These are phyloP conservation scores for Tetracladium maxilliforme DNA, from an alignment of 2,329 filamentous ascomycete species.

Conservation along the genomic window DNA sequence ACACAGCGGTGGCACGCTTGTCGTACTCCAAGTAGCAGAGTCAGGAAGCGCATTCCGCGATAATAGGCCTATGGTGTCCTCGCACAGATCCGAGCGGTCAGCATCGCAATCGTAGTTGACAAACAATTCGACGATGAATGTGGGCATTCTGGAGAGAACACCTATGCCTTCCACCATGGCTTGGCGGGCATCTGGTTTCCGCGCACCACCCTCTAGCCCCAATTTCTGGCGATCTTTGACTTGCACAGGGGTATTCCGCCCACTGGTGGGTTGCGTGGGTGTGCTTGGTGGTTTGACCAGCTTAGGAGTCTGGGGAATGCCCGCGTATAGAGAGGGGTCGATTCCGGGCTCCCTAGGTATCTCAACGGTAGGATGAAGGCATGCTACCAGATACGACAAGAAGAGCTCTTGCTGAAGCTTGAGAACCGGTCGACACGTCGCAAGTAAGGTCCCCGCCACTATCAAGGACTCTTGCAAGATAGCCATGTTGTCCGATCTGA, in stretches of 20 bases:
- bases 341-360: conserved; percentile 86
- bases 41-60: conserved; percentile 93
- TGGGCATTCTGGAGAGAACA: conserved; percentile 80
- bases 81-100: conserved; percentile 79
- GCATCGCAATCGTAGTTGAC: conserved; percentile 97
- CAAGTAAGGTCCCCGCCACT: conserved; percentile 78
- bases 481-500: conserved; percentile 90
- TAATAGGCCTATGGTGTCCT: conserved; percentile 86
- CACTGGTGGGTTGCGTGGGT: conserved; percentile 63
- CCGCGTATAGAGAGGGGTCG: conserved; percentile 80
- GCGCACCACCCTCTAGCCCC: conserved; percentile 77
- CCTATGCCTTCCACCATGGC: conserved; percentile 97
- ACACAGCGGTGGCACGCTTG: conserved; percentile 89
- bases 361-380: conserved; percentile 83
- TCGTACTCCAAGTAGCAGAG: conserved; percentile 97
- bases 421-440: conserved; percentile 78
- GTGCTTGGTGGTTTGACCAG: conserved; percentile 60
- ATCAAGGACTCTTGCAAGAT: conserved; percentile 86
- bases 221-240: conserved; percentile 87
- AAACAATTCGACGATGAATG: conserved; percentile 89
- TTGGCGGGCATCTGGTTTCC: conserved; percentile 89
- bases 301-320: conserved; percentile 83
- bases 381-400: conserved; percentile 84
- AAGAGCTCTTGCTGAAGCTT: conserved; percentile 97
- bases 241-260: conserved; percentile 76